Conservation (phyloP, 1,139 yeast species). For the Hyphopichia burtonii region DNA sequence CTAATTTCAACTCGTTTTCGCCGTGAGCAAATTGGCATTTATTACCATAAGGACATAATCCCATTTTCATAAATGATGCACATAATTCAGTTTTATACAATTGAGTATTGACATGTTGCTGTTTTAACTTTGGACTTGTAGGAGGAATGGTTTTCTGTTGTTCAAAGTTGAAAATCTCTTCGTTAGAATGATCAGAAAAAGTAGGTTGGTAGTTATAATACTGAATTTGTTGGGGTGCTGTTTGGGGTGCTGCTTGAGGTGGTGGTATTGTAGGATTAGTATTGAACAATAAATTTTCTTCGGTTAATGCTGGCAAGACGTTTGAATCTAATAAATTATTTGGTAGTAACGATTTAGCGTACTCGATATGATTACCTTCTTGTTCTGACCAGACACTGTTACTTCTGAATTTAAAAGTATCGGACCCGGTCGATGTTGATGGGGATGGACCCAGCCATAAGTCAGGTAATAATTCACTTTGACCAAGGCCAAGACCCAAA, state of each 20-base stretch:
- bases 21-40: conserved; percentile 98
- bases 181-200: conserved; percentile 13
- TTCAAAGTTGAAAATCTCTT: conserved; percentile 27
- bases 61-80: conserved; percentile 71
- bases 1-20: conserved; percentile 64
- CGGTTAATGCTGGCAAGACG: conserved; percentile 18
- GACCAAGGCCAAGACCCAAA: conserved; percentile 12
- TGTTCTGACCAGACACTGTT: not conserved
- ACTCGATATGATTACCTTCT: conserved; percentile 7
- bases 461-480: conserved; percentile 35
- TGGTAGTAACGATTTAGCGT: conserved; percentile 21
- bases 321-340: conserved; percentile 11
- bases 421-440: not conserved
- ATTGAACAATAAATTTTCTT: conserved; percentile 17
- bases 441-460: conserved; percentile 24
- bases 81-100: conserved; percentile 91
- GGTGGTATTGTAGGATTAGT: not conserved
- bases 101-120: conserved; percentile 56
- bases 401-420: not conserved
- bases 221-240: not conserved
- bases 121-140: conserved; percentile 1
- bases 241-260: not conserved
- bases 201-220: conserved; percentile 4
- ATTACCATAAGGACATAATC: conserved; percentile 80
- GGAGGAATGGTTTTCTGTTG: conserved; percentile 13